Percentiles rank a stretch among this genome's conserved stretches.
Evolutionary conservation across 805 yeast genomes (phyloP).

Genomic region (Candida bentonensis): DNA sequence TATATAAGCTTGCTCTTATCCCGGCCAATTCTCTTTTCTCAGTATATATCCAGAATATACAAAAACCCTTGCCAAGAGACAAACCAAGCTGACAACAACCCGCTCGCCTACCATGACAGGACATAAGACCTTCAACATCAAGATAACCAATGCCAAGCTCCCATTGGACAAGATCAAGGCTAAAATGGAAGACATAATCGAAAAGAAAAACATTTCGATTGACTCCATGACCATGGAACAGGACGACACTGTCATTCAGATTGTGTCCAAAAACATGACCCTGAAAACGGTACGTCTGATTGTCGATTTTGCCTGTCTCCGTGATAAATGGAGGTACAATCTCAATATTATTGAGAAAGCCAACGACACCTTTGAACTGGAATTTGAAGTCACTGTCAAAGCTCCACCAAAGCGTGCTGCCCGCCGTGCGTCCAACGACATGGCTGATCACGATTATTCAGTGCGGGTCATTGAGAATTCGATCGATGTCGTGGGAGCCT

Average conservation of each 20-base stretch:
- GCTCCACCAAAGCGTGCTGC: slow-evolving; percentile 1
- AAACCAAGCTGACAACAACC: too few species aligned
- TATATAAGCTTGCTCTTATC: too few species aligned
- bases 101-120: slow-evolving; percentile 1
- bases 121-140: not conserved
- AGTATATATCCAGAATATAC: too few species aligned
- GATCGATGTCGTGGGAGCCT: not conserved
- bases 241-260: not conserved
- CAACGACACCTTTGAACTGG: not conserved
- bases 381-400: not conserved
- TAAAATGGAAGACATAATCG: not conserved
- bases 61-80: too few species aligned
- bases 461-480: not conserved
- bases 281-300: not conserved
- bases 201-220: not conserved
- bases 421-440: not conserved
- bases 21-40: too few species aligned
- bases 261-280: not conserved
- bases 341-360: not conserved
- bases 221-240: not conserved
- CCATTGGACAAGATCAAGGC: not conserved
- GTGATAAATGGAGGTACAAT: not conserved
- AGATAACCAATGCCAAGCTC: not conserved
- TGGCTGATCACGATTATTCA: slow-evolving; percentile 1
- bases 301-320: not conserved